These are phyloP conservation scores for Rubia tinctorum DNA, from an alignment of 305 asterid genomes.

Conservation along the genomic window DNA sequence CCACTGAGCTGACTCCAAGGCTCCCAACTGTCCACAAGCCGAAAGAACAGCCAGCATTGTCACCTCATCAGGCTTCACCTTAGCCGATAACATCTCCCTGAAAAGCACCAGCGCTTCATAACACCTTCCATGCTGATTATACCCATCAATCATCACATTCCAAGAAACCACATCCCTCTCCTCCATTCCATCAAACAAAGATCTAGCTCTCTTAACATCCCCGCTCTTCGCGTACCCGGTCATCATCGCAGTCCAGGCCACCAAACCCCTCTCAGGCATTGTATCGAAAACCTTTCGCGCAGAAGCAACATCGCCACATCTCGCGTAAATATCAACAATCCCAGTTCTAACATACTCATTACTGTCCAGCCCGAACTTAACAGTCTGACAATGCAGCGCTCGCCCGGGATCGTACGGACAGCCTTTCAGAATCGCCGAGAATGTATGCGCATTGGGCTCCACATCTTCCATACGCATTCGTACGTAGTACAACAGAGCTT, in stretches of 20 bases:
- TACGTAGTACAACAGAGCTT: conserved; percentile 24
- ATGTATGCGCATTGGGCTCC: conserved; percentile 32
- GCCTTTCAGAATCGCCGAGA: conserved; percentile 31
- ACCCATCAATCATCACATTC: conserved; percentile 44
- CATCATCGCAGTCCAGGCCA: conserved; percentile 33
- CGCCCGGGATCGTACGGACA: conserved; percentile 24
- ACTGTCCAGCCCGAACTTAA: conserved; percentile 26
- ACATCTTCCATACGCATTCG: conserved; percentile 26
- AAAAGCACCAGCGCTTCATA: conserved; percentile 32
- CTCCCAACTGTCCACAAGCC: conserved; percentile 38
- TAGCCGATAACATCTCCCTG: conserved; percentile 28
- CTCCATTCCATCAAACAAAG: conserved; percentile 32
- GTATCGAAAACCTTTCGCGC: conserved; percentile 32
- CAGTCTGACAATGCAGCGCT: conserved; percentile 28
- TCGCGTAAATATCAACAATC: conserved; percentile 31
- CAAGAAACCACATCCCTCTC: conserved; percentile 36
- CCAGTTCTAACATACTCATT: conserved; percentile 33
- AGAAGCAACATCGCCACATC: conserved; percentile 23
- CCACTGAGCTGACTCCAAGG: conserved; percentile 35
- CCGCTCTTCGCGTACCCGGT: conserved; percentile 36
- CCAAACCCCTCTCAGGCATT: conserved; percentile 32
- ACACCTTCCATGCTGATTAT: conserved; percentile 31
- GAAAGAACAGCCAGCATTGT: conserved; percentile 33
- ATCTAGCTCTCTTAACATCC: conserved; percentile 29
- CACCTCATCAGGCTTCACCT: conserved; percentile 29